Base-by-base conservation (phyloP, 345 rosid species). In the Syzygium aromaticum region DNA sequence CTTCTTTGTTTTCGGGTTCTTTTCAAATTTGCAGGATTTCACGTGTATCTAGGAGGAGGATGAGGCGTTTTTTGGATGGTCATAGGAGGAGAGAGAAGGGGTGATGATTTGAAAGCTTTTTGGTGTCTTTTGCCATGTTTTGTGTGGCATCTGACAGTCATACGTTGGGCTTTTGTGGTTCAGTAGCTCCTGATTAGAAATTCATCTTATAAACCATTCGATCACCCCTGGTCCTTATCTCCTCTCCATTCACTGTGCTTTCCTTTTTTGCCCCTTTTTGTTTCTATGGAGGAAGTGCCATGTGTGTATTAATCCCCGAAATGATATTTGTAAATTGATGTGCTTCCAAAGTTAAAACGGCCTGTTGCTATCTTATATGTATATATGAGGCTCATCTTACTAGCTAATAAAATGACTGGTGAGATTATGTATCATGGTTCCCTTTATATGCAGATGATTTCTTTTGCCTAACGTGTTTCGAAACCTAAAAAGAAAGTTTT, bases 141-240 rank as follows among this genome's bases (percentile, higher is more conserved):
- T 92, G 86, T 93, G 97, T 94, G 98, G 98, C 93, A 27, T 84
- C 84, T 88, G 89, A 85, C 85, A 84, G 73, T 86, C 95, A 88
- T 91, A 96, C 98, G 98, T 94, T 91, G 93, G 57, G 90, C 91
- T 89, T 86, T 83, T 92, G 92, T 87, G 46, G 89, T 92, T 95
- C 97, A 94, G 85, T 91, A 88, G 87, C 92, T 91, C 88, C 17
- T 73, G 87, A 90, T 94, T 92, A 52, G 54, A 28, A 67, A 86
- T 28, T 56, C 59, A 6, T 38, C 13, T 6, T 9, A 46, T 52
- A n/a, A 40, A 14, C 73, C 86, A 82, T 33, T 38, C 49, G 80
- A 73, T 73, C 80, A 9, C 25, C 80, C 63, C 23, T 13, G 49
- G 49, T 73, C 21, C 80, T 73, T 73, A 33, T 73, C 80, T 38